Base-by-base conservation (phyloP, 2,329 filamentous ascomycete species). In the Botrytis squamosa region DNA sequence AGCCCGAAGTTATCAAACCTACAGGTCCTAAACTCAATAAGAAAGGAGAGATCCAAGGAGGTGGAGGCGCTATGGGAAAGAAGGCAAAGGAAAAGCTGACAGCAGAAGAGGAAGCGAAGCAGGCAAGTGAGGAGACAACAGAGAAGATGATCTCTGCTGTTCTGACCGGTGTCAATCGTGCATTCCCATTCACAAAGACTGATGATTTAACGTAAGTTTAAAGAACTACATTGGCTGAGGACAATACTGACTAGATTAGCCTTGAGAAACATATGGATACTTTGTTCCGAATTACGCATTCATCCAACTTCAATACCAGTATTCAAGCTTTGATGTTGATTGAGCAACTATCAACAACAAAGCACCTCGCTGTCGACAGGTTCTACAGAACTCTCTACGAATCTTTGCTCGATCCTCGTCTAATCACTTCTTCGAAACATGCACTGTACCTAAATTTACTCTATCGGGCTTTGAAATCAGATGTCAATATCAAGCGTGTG, bases 281-380 rank as follows among this genome's bases (percentile, higher is more conserved):
- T 4, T 88, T 99, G 40, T 99, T 98, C 87, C 91, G 90, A 79
- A 96, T 99, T 79, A 97, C 96, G 0, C 96, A 99, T 83, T 98
- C 95, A 0, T 94, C 95, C 73, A 99, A 99, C 83, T 98, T 99
- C 88, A 99, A 98, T 84, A 99, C 96, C 0, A 96, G 94, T 81
- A 93, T 99, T 55, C 96, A 99, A 83, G 95, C 96, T 49, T 88
- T 99, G 77, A 92, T 97, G 84, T 86, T 99, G 66, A 97, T 99
- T 77, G 96, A 98, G 81, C 96, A 98, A 82, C 88, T 99, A 42
- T 93, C 94, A 0, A 86, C 90, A 1, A 89, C 91, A 4, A 94
- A 96, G 81, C 92, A 95, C 79, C 86, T 95, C 71, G 91, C 92
- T 7, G 91, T 92, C 20, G 96, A 99, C 80, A 89, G 96, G 75